Base-by-base conservation (phyloP, 2,329 filamentous ascomycete genomes). In the Sclerotinia glacialis region DNA sequence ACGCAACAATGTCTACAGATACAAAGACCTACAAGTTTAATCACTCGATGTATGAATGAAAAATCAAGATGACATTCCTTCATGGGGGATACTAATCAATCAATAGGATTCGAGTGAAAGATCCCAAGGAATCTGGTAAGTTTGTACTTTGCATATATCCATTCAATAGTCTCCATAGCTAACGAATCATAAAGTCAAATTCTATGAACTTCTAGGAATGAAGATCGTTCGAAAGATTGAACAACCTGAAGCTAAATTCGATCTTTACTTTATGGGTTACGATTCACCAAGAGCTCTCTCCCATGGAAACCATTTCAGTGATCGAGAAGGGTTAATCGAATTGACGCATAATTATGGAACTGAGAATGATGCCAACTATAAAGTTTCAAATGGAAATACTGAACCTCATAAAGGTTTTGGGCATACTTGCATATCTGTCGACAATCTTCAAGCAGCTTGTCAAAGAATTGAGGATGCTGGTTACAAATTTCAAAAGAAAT, bases 191-290 rank as follows among this genome's bases (percentile, higher is more conserved):
- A 0, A 76, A 85, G 87, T 98, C 79, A 90, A 94, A 72, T 99
- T 96, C 80, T 99, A 98, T 79, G 89, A 97, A 77, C 91, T 92
- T 78, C 85, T 99, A 23, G 95, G 95, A 73, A 88, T 98, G 85
- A 93, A 84, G 76, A 80, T 93, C 69, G 85, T 98, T 78, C 87
- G 91, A 75, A 91, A 93, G 80, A 83, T 95, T 56, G 82, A 89
- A 69, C 91, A 92, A 76, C 90, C 93, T 18, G 93, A 97, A 68
- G 87, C 86, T 78, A 97, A 96, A 76, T 98, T 98, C 78, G 92
- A 95, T 74, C 86, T 97, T 37, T 98, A 98, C 83, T 98, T 98
- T 81, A 84, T 99, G 68, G 93, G 89, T 68, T 98, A 96, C 80
- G 89, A 97, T 77, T 85, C 86, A 42, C 86, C 92, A 12, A 82